Evolutionary conservation across 352 stramenopile species (phyloP), one percentile per base, ranked within the genome.

Genomic region (Phytophthora lateralis): DNA sequence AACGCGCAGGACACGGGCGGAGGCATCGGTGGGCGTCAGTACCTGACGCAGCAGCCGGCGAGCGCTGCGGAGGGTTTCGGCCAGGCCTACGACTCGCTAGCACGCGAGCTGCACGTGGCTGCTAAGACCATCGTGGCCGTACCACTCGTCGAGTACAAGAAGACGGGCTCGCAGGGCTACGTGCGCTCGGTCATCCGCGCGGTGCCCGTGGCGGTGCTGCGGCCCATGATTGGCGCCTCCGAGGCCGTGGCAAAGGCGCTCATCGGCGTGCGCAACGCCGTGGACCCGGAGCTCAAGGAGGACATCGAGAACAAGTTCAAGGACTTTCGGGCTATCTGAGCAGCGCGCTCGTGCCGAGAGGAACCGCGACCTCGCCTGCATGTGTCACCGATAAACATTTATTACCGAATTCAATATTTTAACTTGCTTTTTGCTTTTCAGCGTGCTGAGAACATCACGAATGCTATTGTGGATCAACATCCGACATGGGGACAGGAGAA

Each of bases 291-390:
- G 66, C 75, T 95, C 38, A 96, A 93, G 63, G 88, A 96, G 57
- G 86, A 96, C 64, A 93, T 96, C 43, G 85, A 94, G 73, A 96
- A 96, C 72, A 96, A 96, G 71, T 96, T 95, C 57, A 96, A 96
- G 79, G 85, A 96, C 73, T 90, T 93, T 54, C 79, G 84, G 24
- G 55, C 60, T 15, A 76, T 71, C 34, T 80, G 45, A 76, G 49
- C 42, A 38, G 21, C 21, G 21, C 21, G 21, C 21, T 24, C 21
- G 21, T 24, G 21, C 21, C 21, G 21, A 24, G 21, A 24, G 21
- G 21, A 24, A 24, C 21, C 21, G 21, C 21, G 21, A 24, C 21
- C 21, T 24, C 21, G 3, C 21, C 21, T 24, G 21, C 21, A 24
- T 24, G 21, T 24, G 21, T 24, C 21, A 24, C 21, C 21, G 21